These are phyloP conservation scores for Pythium myriotylum DNA, from an alignment of 352 stramenopile genomes.

Conservation along the genomic window DNA sequence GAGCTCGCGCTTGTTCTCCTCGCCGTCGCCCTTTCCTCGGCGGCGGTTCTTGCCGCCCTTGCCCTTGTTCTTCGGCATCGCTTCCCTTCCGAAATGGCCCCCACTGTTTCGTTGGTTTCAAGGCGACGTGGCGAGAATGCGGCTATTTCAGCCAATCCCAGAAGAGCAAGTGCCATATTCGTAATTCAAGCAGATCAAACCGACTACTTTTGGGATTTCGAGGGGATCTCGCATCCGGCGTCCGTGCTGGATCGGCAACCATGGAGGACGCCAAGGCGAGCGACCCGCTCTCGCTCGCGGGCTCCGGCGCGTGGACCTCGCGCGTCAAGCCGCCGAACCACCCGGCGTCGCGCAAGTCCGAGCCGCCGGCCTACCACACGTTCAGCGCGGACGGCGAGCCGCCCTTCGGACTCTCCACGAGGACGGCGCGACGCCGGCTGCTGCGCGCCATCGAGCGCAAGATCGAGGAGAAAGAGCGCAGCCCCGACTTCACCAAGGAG, in stretches of 20 bases:
- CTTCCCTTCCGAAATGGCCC: constrained; percentile 10
- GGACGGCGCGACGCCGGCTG: constrained; percentile 49
- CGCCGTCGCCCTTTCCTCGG: constrained; percentile 98
- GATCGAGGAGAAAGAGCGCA: constrained; percentile 72
- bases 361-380: constrained; percentile 20
- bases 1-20: constrained; percentile 99
- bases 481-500: constrained; percentile 61
- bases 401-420: constrained; percentile 55
- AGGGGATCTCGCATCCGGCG: too few species aligned
- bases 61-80: constrained; percentile 90
- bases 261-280: not conserved
- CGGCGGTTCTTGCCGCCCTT: constrained; percentile 98
- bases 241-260: too few species aligned
- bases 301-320: constrained; percentile 24
- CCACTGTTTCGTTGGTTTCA: constrained; percentile 33
- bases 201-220: constrained; percentile 11
- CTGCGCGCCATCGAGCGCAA: constrained; percentile 70
- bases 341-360: constrained; percentile 5
- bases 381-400: constrained; percentile 20
- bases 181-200: constrained; percentile 1
- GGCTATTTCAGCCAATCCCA: constrained; percentile 30
- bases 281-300: constrained; percentile 24
- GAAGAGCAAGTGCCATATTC: not conserved
- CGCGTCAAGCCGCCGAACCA: constrained; percentile 29
- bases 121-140: constrained; percentile 2